Base-by-base conservation (phyloP, 805 yeast genomes). In the Scheffersomyces lignosus region DNA sequence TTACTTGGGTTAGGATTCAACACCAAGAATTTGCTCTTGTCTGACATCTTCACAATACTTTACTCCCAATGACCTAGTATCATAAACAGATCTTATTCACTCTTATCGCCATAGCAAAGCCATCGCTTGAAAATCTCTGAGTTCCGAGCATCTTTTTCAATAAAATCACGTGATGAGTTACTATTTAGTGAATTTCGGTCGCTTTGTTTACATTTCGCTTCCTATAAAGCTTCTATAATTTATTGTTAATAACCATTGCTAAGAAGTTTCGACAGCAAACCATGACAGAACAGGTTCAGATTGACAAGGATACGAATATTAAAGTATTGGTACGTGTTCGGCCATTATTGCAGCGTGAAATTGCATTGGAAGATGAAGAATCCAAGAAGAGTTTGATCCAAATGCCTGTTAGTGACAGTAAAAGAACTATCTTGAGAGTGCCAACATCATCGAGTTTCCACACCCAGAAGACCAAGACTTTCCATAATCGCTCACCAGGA, bases 301-400 rank as follows among this genome's bases (percentile, higher is more conserved):
- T n/a, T n/a, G n/a, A n/a, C 10, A 20, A 20, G 27, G 10, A 16
- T n/a, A 41, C 36, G 22, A 68, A 62, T 40, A 71, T 76, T 23
- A 68, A 69, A 37, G 81, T 76, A 1, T 51, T 70, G n/a, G 79
- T 76, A 1, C 54, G 83, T 12, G 79, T 77, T 3, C 55, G 83
- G 34, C 82, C 83, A 1, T 47, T 62, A 12, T 45, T 65, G 7
- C 44, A 54, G 4, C 47, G 60, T 14, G 77, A 70, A 43, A 35
- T 27, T 33, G 43, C 33, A 2, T 20, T 17, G 10, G 38, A 38
- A 15, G 33, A 31, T 3, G 43, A 34, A 4, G 23, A 39, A 10
- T 31, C 43, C 12, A 38, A 38, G 8, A 38, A 44, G 15, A 49
- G 60, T 37, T 40, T 71, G 27, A 56, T 69, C 4, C 37, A 48